These are phyloP conservation scores for Eucalyptus regnans DNA, from an alignment of 345 rosid genomes.

Conservation along the genomic window DNA sequence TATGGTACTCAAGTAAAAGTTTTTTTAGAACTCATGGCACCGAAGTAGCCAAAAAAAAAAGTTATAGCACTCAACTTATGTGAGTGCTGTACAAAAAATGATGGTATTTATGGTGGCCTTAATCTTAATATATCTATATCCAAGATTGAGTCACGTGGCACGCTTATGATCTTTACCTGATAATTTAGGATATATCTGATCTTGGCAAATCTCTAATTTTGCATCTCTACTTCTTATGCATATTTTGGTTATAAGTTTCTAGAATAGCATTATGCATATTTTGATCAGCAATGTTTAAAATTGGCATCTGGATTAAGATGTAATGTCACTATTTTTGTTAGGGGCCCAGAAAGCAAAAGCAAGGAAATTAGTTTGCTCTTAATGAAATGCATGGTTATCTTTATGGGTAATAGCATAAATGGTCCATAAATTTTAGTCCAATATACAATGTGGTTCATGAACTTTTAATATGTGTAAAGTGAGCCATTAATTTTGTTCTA, in stretches of 20 bases:
- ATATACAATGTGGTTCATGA: background rate
- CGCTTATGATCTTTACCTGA: background rate
- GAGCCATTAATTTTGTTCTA: background rate
- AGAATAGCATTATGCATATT: too few species aligned
- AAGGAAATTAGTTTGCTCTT: background rate
- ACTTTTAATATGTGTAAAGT: background rate
- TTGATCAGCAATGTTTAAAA: background rate
- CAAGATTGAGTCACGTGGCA: background rate
- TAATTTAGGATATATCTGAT: too few species aligned
- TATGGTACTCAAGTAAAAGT: background rate
- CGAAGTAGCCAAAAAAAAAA: fast-evolving
- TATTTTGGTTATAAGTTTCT: too few species aligned
- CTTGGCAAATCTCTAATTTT: background rate
- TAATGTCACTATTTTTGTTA: background rate
- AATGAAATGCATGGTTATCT: background rate
- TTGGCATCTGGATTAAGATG: background rate
- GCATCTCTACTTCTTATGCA: background rate
- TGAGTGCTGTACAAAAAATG: too few species aligned
- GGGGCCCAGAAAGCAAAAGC: background rate
- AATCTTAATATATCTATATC: background rate
- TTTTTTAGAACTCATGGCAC: background rate
- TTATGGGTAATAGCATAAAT: background rate
- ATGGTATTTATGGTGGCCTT: background rate
- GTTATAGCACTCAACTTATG: too few species aligned
- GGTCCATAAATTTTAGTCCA: too few species aligned